A percentile compares a stretch with the other conserved stretches of the same genome.
Conservation (phyloP, 306 rosid genomes). For the Cucumis cinereus region DNA sequence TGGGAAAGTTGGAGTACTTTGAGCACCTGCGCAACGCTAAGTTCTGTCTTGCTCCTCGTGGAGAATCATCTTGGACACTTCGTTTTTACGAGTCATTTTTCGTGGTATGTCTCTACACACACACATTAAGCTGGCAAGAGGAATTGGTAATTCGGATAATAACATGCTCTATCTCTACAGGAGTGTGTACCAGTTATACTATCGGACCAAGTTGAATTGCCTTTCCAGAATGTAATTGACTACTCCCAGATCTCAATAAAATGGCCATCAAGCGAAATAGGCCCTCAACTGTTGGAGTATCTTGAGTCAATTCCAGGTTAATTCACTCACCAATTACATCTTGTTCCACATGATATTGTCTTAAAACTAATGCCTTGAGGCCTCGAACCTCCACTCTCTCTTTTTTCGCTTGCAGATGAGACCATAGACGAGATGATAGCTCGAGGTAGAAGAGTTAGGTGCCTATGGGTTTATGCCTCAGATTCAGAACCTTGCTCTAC, state of each 20-base stretch:
- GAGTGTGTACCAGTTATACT: constrained; percentile 89
- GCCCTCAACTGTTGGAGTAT: constrained; percentile 73
- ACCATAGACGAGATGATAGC: constrained; percentile 55
- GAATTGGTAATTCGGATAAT: constrained; percentile 3
- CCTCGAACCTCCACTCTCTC: neutral
- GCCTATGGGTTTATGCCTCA: constrained; percentile 56
- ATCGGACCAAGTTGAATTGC: constrained; percentile 79
- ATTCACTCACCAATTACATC: constrained; percentile 4
- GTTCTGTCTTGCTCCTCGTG: constrained; percentile 95
- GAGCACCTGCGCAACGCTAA: constrained; percentile 76
- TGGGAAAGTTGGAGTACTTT: constrained; percentile 72
- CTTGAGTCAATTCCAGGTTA: constrained; percentile 86
- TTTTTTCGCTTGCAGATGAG: constrained; percentile 29
- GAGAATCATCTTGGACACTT: constrained; percentile 98
- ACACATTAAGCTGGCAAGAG: neutral
- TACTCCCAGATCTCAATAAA: constrained; percentile 79
- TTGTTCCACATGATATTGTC: constrained; percentile 1
- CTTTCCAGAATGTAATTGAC: constrained; percentile 87
- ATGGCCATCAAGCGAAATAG: constrained; percentile 83
- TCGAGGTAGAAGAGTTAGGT: constrained; percentile 59
- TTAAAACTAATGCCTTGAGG: neutral
- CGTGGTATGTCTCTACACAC: constrained; percentile 48
- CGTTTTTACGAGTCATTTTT: constrained; percentile 86
- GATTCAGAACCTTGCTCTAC: constrained; percentile 79
- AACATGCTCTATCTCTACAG: constrained; percentile 28